Base-by-base conservation (phyloP, 768 basidiomycete genomes). In the Neoboletus magnificus region DNA sequence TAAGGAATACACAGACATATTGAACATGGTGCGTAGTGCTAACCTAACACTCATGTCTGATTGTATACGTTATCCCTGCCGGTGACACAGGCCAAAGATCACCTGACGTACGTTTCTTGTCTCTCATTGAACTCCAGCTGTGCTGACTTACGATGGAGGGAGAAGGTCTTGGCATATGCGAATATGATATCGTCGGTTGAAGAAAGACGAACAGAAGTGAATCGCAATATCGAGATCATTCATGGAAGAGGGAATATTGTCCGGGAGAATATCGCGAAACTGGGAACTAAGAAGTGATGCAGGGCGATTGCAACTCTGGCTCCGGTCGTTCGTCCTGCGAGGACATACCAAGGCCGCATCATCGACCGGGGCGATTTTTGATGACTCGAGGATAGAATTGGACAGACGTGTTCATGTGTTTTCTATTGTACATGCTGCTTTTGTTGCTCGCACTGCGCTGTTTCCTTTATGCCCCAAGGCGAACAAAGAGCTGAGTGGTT, bases 21-120 rank as follows among this genome's bases (percentile, higher is more conserved):
- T 68, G 20, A 55, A 64, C 45, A 46, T 61, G 66, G 67, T 69
- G 47, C 53, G 65, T 20, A 22, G 1, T 44, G 23, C 25, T 54
- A 16, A 56, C 49, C 51, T 41, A 32, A 22, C 4, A 4, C 27
- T 45, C 13, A 20, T 45, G 12, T 43, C 48, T 57, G 20, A 42
- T 45, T 12, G 29, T 46, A 36, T 33, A 36, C 46, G 15, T 42
- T 46, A 9, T 58, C 27, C 37, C 44, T 40, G 20, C 22, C 5
- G 39, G 29, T 29, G 55, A 36, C 12, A 37, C 46, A 69, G 66
- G 65, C 62, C 23, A 71, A 71, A 43, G 71, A 72, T 29, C 61
- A 62, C 50, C 35, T 71, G 23, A 65, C 63, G 69, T 72, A 40
- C 22, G 62, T 50, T 36, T 29, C 45, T 32, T 7, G 18, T 46